Evolutionary conservation across 192 early-diverging fungal species (phyloP), one percentile per base, ranked within the genome.

Genomic region (Backusella mclennaniae): DNA sequence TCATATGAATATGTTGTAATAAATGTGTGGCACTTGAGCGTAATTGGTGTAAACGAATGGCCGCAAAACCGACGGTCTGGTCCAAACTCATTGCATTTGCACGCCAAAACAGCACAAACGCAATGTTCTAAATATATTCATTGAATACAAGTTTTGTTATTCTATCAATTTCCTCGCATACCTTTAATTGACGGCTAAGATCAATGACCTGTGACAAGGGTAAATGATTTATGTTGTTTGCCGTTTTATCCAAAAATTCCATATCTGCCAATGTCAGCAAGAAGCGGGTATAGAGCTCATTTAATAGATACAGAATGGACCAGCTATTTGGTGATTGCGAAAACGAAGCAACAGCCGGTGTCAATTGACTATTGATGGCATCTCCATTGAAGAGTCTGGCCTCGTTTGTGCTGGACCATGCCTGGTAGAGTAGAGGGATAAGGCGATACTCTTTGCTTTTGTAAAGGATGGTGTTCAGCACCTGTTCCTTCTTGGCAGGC

Each of bases 241-340:
- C 53, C 11, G 23, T 63, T 29, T n/a, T 63, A 56, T 89, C 85
- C 75, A 93, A 91, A 75, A 97, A 89, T 82, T 98, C 96, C 67
- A 96, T 92, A 81, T 98, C 97, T 14, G 93, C 93, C 52, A 95
- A 88, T 0, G 93, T 95, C 68, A 92, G 80, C 12, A 98, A 77
- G 79, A 92, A 82, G 35, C 90, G 86, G 79, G 87, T 89, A 67
- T 93, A 89, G 6, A 93, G 76, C 74, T 97, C 95, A 59, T 90
- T 89, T 19, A 96, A 75, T 9, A 97, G 83, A 17, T 89, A 85
- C 23, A 96, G 73, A 17, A 91, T 69, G 11, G 76, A 77, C 92
- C 92, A 95, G 35, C 89, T 81, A 7, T 77, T 77, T 11, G 80
- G 56, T 69, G 83, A 80, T 14, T 63, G 21, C 11, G 70, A 63